These are phyloP conservation scores for Polysphondylium violaceum DNA, from an alignment of 78 protist species.

Conservation along the genomic window DNA sequence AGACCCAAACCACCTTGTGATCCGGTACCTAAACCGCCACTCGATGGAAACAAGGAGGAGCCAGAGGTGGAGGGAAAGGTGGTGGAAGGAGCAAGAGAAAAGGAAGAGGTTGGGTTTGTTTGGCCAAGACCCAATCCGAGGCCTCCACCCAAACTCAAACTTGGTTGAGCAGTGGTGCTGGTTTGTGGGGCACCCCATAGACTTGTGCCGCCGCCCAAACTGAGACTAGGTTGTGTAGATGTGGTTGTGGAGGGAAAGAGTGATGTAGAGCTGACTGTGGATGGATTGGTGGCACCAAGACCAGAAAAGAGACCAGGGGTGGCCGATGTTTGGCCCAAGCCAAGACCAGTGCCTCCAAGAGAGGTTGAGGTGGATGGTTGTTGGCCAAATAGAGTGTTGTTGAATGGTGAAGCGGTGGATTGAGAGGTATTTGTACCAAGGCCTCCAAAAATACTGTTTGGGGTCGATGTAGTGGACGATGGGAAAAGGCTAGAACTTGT, in stretches of 20 bases:
- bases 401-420: background rate
- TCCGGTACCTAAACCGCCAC: too few species aligned
- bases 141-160: constrained; percentile 1
- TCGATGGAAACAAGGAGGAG: too few species aligned
- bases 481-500: background rate
- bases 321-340: background rate
- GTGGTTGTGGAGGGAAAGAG: constrained; percentile 11
- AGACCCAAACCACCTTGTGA: background rate
- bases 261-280: background rate
- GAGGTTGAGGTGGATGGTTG: background rate
- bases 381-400: constrained; percentile 9
- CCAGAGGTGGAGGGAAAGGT: background rate
- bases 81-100: background rate
- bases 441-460: background rate
- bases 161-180: background rate
- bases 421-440: background rate
- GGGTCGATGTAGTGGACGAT: background rate
- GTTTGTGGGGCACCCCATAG: background rate
- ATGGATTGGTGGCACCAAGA: background rate
- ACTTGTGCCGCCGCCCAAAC: background rate
- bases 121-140: background rate
- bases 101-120: too few species aligned
- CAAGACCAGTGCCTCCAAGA: constrained; percentile 1
- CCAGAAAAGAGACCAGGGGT: constrained; percentile 28
- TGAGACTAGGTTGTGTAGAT: background rate